phyloP scores from a whole-genome alignment of 2,329 filamentous ascomycete species.

The Exophiala sp. region DNA sequence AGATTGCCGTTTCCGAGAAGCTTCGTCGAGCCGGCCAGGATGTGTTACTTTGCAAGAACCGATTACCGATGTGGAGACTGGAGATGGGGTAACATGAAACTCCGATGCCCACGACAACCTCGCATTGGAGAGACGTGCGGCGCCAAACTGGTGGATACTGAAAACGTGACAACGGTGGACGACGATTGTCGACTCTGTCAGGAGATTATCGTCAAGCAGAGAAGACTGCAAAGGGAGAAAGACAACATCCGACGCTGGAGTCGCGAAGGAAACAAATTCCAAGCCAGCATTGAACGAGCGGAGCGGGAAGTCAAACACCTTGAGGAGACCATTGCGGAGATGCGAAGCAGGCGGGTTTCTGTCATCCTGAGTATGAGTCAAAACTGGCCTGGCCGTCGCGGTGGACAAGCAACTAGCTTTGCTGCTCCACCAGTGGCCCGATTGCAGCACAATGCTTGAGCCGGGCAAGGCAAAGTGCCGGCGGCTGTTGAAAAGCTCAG shows the following conservation, averaged over 20 bases:
- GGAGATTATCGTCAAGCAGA: conserved; percentile 24
- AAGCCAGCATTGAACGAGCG: conserved; percentile 25
- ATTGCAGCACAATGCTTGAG: neutral
- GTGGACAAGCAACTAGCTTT: neutral
- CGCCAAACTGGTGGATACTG: conserved; percentile 17
- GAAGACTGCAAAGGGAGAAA: conserved; percentile 17
- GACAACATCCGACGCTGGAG: conserved; percentile 26
- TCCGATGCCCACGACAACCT: conserved; percentile 26
- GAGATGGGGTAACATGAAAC: conserved; percentile 30
- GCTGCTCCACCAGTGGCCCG: too few species aligned
- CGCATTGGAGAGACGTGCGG: conserved; percentile 29
- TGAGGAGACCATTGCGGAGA: conserved; percentile 17
- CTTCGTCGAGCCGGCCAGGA: conserved; percentile 2
- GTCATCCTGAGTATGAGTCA: conserved; percentile 8
- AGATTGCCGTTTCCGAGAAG: neutral
- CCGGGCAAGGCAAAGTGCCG: neutral
- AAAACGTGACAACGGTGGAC: conserved; percentile 17
- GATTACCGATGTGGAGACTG: conserved; percentile 26
- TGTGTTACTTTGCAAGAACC: conserved; percentile 28
- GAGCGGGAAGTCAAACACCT: conserved; percentile 15
- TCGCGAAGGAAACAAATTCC: conserved; percentile 22
- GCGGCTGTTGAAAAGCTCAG: neutral
- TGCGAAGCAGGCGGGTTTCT: conserved; percentile 15
- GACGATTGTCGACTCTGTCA: conserved; percentile 26
- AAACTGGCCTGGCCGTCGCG: neutral